These are phyloP conservation scores for Pulveroboletus sp. DNA, from an alignment of 768 basidiomycete species.

Conservation along the genomic window DNA sequence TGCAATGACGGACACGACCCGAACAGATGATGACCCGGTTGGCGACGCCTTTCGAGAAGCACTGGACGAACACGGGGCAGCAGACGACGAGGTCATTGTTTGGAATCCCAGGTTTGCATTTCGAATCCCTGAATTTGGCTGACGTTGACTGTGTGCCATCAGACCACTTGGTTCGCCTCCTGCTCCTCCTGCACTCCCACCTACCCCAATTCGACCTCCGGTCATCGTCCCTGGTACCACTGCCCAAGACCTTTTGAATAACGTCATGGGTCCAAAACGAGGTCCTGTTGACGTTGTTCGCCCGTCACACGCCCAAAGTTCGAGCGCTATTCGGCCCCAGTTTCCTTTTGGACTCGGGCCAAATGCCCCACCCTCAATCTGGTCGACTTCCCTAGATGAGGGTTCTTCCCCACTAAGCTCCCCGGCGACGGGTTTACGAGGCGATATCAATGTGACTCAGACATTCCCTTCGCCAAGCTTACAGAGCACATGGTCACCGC, in stretches of 20 bases:
- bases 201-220: slow-evolving; percentile 20
- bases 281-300: slow-evolving; percentile 16
- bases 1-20: slow-evolving; percentile 62
- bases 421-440: slow-evolving; percentile 10
- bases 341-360: slow-evolving; percentile 53
- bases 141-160: slow-evolving; percentile 4
- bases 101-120: slow-evolving; percentile 59
- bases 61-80: slow-evolving; percentile 33
- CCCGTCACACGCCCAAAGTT: slow-evolving; percentile 12
- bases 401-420: slow-evolving; percentile 20
- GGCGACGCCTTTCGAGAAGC: slow-evolving; percentile 59
- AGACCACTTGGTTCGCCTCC: slow-evolving; percentile 22
- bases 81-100: slow-evolving; percentile 63
- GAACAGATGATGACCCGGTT: slow-evolving; percentile 74
- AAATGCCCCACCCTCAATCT: slow-evolving; percentile 55
- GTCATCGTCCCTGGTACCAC: slow-evolving; percentile 41
- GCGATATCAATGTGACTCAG: slow-evolving; percentile 11
- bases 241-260: slow-evolving; percentile 63
- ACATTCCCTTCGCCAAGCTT: slow-evolving; percentile 13
- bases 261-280: slow-evolving; percentile 27
- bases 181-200: slow-evolving; percentile 13
- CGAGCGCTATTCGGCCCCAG: slow-evolving; percentile 37
- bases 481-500: slow-evolving; percentile 21
- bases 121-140: not conserved
- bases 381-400: slow-evolving; percentile 59